Evolutionary conservation across 352 stramenopile genomes (phyloP).

Genomic region (Pythium dissotocum): DNA sequence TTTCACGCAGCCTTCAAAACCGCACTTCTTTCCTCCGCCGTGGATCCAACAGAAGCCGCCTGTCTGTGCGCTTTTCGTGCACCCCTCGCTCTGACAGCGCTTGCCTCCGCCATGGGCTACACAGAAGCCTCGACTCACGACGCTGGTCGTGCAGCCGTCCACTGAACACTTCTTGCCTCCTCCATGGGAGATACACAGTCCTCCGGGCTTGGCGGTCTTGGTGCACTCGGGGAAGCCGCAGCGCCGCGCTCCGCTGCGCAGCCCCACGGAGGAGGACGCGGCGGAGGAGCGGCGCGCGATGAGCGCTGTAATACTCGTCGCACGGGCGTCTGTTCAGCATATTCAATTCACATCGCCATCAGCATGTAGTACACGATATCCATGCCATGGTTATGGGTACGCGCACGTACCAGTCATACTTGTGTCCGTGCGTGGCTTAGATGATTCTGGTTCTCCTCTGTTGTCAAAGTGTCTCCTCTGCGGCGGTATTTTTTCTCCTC

Average conservation of each 20-base stretch:
- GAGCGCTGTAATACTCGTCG: not conserved
- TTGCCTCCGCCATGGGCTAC: conserved; percentile 68
- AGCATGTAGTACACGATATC: not conserved
- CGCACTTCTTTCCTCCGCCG: conserved; percentile 52
- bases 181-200: conserved; percentile 55
- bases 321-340: not conserved
- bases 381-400: not conserved
- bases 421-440: not conserved
- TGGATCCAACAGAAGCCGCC: conserved; percentile 59
- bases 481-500: not conserved
- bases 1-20: conserved; percentile 40
- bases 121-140: conserved; percentile 59
- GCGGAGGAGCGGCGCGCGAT: not conserved
- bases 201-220: conserved; percentile 50
- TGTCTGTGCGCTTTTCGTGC: conserved; percentile 53
- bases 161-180: conserved; percentile 56
- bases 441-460: not conserved
- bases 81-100: conserved; percentile 47
- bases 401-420: not conserved
- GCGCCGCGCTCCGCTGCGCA: conserved; percentile 14
- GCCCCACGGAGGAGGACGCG: not conserved
- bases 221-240: conserved; percentile 53
- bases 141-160: conserved; percentile 49
- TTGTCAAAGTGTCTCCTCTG: too few relatives aligned
- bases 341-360: not conserved